Evolutionary conservation across 2,329 filamentous ascomycete species (phyloP), one percentile per base, ranked within the genome.

Genomic region (Nothophaeocryptopus gaeumannii): DNA sequence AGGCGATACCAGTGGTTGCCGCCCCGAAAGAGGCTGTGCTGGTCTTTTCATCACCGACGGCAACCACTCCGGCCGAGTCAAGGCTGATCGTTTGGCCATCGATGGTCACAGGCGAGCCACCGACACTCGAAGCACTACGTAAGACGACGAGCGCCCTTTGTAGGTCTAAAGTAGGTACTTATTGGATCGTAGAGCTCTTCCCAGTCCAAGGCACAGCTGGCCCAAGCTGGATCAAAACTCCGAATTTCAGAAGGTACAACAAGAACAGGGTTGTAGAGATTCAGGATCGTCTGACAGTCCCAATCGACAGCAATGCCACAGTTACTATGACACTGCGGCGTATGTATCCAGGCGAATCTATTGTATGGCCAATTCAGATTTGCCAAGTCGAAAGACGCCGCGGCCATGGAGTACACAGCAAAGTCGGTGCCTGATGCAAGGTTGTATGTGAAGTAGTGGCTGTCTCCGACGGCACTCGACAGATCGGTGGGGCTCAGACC

Each of bases 151-250:
- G n/a, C n/a, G n/a, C n/a, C n/a, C n/a, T n/a, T n/a, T n/a, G n/a
- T n/a, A n/a, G n/a, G n/a, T n/a, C n/a, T n/a, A n/a, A n/a, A n/a
- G n/a, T n/a, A n/a, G n/a, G n/a, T n/a, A n/a, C n/a, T n/a, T n/a
- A n/a, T n/a, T n/a, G n/a, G n/a, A n/a, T n/a, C n/a, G n/a, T n/a
- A n/a, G n/a, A n/a, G n/a, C n/a, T 50, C 53, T 8, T 45, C 38
- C 42, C 50, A 56, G 30, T 50, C 50, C 29, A 56, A 32, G 7
- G 33, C 53, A 35, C 50, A 56, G 7, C 15, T 47, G n/a, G 39
- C 47, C 50, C 53, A 56, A 8, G 50, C 50, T 8, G 50, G 50
- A 43, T 56, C 53, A 11, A 53, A 9, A 12, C 11, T 26, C n/a
- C 53, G 35, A 13, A 56, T 41, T 31, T 56, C 14, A 5, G 8